Percentiles rank a stretch among this genome's conserved stretches.
Conservation (phyloP, 148 eudicot genomes). For the Camellia japonica region DNA sequence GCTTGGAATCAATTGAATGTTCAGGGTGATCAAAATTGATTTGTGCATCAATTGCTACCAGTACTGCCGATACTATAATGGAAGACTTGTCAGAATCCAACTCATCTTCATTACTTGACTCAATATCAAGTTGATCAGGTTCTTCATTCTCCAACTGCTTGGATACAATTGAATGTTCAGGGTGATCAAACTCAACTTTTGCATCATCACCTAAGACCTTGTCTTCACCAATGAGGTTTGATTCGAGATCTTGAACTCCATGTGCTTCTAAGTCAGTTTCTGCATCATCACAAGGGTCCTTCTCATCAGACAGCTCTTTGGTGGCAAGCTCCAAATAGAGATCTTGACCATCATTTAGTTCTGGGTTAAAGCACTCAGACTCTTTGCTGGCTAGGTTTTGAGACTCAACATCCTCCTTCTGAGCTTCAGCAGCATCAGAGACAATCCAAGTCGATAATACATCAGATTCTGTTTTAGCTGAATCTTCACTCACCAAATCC, state of each 20-base stretch:
- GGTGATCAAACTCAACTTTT: background rate
- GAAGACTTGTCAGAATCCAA: slow-evolving; percentile 7
- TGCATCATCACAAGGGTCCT: background rate
- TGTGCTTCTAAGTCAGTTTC: slow-evolving; percentile 8
- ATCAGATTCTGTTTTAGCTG: background rate
- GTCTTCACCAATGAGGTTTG: background rate
- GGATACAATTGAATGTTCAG: background rate
- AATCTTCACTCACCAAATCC: background rate
- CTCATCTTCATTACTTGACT: background rate
- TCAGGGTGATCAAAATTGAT: background rate
- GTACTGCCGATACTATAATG: background rate
- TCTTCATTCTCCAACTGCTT: slow-evolving; percentile 7
- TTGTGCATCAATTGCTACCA: background rate
- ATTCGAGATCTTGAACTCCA: background rate
- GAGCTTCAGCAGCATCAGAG: background rate
- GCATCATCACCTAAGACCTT: background rate
- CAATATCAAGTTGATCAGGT: background rate
- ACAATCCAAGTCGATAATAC: background rate
- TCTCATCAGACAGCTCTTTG: background rate
- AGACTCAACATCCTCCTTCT: background rate
- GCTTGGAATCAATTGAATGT: background rate
- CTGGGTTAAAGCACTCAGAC: background rate
- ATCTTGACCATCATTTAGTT: background rate
- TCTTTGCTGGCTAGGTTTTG: background rate
- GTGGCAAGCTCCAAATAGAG: background rate